Evolutionary conservation across 176 grass and related monocot genomes (phyloP), one percentile per base, ranked within the genome.

Genomic region (Lolium perenne): DNA sequence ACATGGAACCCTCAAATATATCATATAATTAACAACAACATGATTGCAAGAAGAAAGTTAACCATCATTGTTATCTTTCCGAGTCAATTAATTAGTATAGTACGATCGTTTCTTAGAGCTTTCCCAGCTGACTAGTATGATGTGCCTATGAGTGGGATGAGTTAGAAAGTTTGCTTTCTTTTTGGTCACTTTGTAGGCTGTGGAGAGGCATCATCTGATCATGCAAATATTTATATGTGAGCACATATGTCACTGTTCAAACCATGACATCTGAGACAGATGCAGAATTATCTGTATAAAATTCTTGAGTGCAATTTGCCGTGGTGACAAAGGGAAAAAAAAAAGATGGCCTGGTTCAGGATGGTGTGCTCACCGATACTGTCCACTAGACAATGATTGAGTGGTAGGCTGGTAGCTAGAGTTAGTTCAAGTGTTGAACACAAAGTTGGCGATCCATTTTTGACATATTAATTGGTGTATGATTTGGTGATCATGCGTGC

Each of bases 151-250:
- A 84, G 85, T 87, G 85, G 89, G 80, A 75, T 84, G 89, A 87
- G 80, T 83, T 91, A 87, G 80, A 91, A 91, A 91, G 89, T 41
- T 40, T 8, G 7, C 3, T 12, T 75, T 84, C 80, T 75, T 91
- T 87, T 91, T 41, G 47, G 41, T 71, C 81, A 89, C 29, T 78
- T 78, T 78, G 51, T 57, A 21, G 17, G 61, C 45, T 18, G 10
- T 15, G 79, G 32, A 43, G 41, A 43, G 4, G 41, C 41, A 43
- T 43, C 41, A 43, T 43, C 41, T 43, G 41, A 43, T 43, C 41
- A 54, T 76, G 48, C 15, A 38, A n/a, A 67, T 50, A 67, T 67
- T 49, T 62, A 48, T 74, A 55, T 67, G 12, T 67, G 83, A 74
- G 10, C 80, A 79, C 74, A 66, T 46, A 38, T 53, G 78, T 80